Percentiles rank a stretch among this genome's conserved stretches.
phyloP scores from a whole-genome alignment of 2,329 filamentous ascomycete species.

The Aspergillus tanneri region DNA sequence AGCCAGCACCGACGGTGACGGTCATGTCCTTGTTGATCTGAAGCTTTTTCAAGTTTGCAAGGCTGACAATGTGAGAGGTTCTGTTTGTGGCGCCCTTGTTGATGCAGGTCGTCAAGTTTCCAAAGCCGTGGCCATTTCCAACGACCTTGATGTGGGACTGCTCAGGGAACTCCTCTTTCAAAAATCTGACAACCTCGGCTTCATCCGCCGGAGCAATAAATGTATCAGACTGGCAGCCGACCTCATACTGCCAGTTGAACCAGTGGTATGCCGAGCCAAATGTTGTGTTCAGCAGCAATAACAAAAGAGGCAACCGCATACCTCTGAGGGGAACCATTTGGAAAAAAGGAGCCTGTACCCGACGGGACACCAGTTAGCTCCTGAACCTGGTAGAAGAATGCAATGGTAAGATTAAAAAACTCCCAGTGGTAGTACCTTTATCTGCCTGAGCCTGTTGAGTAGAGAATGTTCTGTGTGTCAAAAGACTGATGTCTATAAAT shows the following conservation, averaged over 20 bases:
- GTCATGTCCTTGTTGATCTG: constrained; percentile 18
- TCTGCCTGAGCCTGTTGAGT: no score
- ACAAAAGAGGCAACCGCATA: no score
- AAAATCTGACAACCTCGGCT: constrained; percentile 9
- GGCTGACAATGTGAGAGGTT: constrained; percentile 18
- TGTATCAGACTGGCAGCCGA: constrained; percentile 18
- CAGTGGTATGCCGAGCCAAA: constrained; percentile 18
- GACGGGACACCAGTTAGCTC: no score
- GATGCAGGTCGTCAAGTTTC: constrained; percentile 21
- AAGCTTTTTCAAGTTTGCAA: constrained; percentile 17
- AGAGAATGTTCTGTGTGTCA: no score
- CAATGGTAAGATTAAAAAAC: no score
- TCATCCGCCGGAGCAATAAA: constrained; percentile 17
- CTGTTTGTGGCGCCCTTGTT: constrained; percentile 13
- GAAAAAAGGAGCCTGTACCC: no score
- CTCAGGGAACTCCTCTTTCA: constrained; percentile 15
- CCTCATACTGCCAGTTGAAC: constrained; percentile 23
- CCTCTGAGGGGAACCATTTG: no score
- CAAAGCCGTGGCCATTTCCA: constrained; percentile 23
- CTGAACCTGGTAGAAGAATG: no score
- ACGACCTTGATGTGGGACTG: constrained; percentile 18
- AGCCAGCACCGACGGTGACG: constrained; percentile 23
- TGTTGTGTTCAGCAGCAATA: no score
- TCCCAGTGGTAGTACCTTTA: no score
- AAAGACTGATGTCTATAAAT: no score